Conservation (phyloP, 352 stramenopile genomes). For the Phytophthora gonapodyides region DNA sequence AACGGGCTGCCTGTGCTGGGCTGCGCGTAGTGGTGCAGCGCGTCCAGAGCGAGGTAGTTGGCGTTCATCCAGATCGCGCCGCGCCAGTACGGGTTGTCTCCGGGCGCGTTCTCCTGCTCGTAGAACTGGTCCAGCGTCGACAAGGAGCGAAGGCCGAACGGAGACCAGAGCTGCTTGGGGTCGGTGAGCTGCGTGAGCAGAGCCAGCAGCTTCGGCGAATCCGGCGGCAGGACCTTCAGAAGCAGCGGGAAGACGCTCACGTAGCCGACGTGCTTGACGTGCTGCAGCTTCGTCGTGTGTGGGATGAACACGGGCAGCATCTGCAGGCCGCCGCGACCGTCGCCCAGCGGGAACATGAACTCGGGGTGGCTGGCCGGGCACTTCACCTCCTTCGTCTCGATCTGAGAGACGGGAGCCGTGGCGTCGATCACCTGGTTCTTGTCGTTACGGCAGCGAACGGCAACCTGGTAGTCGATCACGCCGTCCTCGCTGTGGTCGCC, state of each 20-base stretch:
- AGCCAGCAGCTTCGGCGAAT: constrained; percentile 66
- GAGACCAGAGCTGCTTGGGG: constrained; percentile 73
- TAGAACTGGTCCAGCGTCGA: constrained; percentile 88
- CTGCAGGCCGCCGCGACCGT: constrained; percentile 77
- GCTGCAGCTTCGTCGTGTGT: constrained; percentile 59
- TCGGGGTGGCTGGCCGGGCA: constrained; percentile 69
- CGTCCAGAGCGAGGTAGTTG: constrained; percentile 92
- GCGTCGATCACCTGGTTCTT: constrained; percentile 48
- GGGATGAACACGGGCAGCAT: constrained; percentile 76
- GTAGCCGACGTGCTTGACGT: constrained; percentile 87
- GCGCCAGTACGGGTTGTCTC: constrained; percentile 93
- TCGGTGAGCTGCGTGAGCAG: constrained; percentile 66
- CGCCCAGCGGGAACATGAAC: constrained; percentile 79
- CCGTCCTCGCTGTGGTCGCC: constrained; percentile 80
- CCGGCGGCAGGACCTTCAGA: constrained; percentile 66
- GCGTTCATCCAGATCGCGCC: constrained; percentile 95
- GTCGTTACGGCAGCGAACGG: constrained; percentile 69
- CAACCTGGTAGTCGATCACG: constrained; percentile 64
- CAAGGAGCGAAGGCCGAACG: constrained; percentile 86
- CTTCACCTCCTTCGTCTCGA: constrained; percentile 39
- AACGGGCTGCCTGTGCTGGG: constrained; percentile 46
- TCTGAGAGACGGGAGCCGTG: constrained; percentile 38
- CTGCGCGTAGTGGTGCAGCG: constrained; percentile 79
- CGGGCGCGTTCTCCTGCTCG: constrained; percentile 87
- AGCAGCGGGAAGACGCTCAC: constrained; percentile 89